Conservation (phyloP, 177 flowering plant genomes). For the Tripterygium wilfordii region DNA sequence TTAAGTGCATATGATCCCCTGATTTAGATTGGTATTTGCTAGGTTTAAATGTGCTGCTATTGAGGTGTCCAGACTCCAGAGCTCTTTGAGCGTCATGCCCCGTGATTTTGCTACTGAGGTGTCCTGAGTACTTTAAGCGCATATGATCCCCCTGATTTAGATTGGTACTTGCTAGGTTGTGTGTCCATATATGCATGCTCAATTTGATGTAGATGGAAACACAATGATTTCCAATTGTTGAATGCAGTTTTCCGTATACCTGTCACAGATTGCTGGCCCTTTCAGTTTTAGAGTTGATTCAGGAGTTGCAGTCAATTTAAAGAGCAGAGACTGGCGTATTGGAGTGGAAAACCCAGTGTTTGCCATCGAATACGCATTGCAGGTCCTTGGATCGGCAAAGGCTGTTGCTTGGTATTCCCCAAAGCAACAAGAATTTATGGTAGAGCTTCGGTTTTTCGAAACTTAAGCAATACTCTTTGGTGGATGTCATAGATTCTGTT, state of each 20-base stretch:
- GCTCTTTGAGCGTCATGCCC: too few relatives aligned
- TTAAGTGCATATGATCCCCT: too few relatives aligned
- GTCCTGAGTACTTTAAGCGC: too few relatives aligned
- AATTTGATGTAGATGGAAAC: neutral
- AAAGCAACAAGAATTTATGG: slow-evolving; percentile 69
- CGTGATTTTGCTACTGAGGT: too few relatives aligned
- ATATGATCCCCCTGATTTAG: neutral
- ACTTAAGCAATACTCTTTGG: too few relatives aligned
- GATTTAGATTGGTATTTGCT: too few relatives aligned
- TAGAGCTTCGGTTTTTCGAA: slow-evolving; percentile 87
- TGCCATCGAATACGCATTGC: slow-evolving; percentile 80
- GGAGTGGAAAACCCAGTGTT: slow-evolving; percentile 48
- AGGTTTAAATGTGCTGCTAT: too few relatives aligned
- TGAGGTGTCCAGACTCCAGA: too few relatives aligned
- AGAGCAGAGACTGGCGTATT: slow-evolving; percentile 19
- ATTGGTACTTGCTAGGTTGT: too few relatives aligned
- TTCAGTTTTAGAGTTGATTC: slow-evolving; percentile 78
- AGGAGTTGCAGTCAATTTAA: slow-evolving; percentile 43
- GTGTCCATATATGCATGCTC: neutral
- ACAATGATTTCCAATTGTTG: neutral
- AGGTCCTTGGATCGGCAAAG: slow-evolving; percentile 89
- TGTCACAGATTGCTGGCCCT: slow-evolving; percentile 71
- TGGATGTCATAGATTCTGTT: too few relatives aligned
- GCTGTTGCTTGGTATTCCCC: slow-evolving; percentile 92
- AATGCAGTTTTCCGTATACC: neutral